Evolutionary conservation across 345 rosid genomes (phyloP), one percentile per base, ranked within the genome.

Genomic region (Gossypium ekmanianum): DNA sequence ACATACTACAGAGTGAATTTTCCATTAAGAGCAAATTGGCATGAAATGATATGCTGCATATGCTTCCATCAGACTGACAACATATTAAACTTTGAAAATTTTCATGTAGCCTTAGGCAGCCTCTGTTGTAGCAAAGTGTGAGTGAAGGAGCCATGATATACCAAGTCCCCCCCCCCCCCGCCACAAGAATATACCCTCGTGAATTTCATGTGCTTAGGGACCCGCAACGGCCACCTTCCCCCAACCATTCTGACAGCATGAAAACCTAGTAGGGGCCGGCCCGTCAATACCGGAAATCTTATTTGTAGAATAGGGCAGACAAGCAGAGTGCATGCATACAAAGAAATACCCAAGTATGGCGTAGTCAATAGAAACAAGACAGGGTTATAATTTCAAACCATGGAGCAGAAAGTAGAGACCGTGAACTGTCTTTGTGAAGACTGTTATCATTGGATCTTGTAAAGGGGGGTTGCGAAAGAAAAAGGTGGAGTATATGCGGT

Each of bases 251-350:
- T 69, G 67, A 71, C 72, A 77, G 79, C 55, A 66, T 51, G 7
- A 55, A 78, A 81, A 83, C 67, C 68, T 73, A 66, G 91, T 86
- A 88, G 89, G 97, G 94, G 88, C 86, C 87, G 79, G 75, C 80
- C 86, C 64, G 73, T 59, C 27, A 57, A 85, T 72, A 62, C 65
- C 82, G 6, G 71, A 54, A 11, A 71, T 66, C 81, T 72, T 73
- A 78, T 59, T 69, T 47, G n/a, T 44, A 12, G 5, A 45, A 7
- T 22, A 68, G 41, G 5, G 5, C 11, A 22, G 34, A 47, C 18
- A 81, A 61, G 78, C 77, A 20, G 70, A 79, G 63, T 59, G 71
- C 68, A 18, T 20, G 55, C 70, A 48, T 24, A 68, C 56, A 47
- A 65, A 54, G 2, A 55, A 5, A 61, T 8, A 34, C 29, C 50